Evolutionary conservation across 148 eudicot genomes (phyloP).

Genomic region (Rhododendron williamsianum): DNA sequence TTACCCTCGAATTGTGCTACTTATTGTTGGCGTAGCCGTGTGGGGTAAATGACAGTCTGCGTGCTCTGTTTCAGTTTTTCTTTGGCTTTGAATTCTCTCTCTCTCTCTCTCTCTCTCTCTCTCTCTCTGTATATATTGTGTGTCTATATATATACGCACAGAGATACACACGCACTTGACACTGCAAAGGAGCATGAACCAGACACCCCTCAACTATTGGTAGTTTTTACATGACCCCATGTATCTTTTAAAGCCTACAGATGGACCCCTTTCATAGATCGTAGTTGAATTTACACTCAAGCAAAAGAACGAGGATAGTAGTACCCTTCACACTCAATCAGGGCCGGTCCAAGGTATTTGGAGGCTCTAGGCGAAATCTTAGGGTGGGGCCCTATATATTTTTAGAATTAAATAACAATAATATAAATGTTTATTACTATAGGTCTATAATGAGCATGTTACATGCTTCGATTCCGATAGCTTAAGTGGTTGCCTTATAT

Average conservation of each 20-base stretch:
- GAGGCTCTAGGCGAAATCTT: too few species aligned
- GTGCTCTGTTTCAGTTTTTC: constrained; percentile 2
- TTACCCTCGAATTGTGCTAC: neutral
- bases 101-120: neutral
- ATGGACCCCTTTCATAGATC: neutral
- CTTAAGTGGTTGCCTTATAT: too few species aligned
- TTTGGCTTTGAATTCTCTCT: neutral
- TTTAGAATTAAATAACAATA: too few species aligned
- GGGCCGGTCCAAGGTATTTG: too few species aligned
- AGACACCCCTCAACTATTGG: neutral
- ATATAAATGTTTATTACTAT: too few species aligned
- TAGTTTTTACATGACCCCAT: neutral
- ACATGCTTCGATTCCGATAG: too few species aligned
- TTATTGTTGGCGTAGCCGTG: neutral
- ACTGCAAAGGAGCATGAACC: neutral
- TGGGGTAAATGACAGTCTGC: neutral
- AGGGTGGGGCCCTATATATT: too few species aligned
- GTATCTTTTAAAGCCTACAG: neutral
- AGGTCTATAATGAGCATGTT: too few species aligned
- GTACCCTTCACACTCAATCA: too few species aligned
- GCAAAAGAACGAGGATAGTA: too few species aligned
- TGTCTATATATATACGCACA: neutral
- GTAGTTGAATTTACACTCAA: neutral
- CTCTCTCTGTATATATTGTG: neutral
- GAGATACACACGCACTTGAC: neutral